These are phyloP conservation scores for Antitrichia curtipendula DNA, from an alignment of 225 moss, liverwort and hornwort species.

Conservation along the genomic window DNA sequence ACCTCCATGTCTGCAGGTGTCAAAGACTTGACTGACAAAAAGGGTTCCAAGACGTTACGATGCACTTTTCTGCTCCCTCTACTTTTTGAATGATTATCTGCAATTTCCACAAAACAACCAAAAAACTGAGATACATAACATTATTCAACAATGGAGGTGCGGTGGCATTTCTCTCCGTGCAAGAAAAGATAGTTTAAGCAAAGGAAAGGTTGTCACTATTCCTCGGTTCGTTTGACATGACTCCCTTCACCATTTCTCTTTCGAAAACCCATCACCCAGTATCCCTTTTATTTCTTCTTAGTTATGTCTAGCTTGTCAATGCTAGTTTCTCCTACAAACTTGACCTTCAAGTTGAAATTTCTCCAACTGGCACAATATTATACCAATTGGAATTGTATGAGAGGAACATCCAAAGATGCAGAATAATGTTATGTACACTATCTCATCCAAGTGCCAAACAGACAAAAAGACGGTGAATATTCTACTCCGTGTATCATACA, in stretches of 20 bases:
- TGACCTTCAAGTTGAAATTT: neutral
- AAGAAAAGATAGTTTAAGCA: neutral
- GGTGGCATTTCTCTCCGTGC: neutral
- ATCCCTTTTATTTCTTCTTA: neutral
- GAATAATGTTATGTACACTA: neutral
- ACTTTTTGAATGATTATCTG: neutral
- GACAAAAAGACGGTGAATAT: neutral
- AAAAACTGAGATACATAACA: neutral
- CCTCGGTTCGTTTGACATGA: neutral
- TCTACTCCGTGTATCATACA: neutral
- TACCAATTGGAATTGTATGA: neutral
- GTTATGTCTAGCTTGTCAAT: neutral
- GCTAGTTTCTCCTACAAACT: neutral
- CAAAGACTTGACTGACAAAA: constrained; percentile 18
- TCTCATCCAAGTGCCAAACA: neutral
- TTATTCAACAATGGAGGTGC: neutral
- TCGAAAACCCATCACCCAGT: neutral
- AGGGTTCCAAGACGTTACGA: constrained; percentile 46
- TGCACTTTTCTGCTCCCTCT: neutral
- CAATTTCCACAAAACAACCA: neutral
- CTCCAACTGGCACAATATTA: neutral
- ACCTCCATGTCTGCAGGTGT: constrained; percentile 12
- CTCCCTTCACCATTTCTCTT: neutral
- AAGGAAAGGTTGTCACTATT: neutral
- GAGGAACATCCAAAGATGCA: neutral